phyloP scores from a whole-genome alignment of 2,329 filamentous ascomycete genomes.

The Nothophaeocryptopus gaeumannii region DNA sequence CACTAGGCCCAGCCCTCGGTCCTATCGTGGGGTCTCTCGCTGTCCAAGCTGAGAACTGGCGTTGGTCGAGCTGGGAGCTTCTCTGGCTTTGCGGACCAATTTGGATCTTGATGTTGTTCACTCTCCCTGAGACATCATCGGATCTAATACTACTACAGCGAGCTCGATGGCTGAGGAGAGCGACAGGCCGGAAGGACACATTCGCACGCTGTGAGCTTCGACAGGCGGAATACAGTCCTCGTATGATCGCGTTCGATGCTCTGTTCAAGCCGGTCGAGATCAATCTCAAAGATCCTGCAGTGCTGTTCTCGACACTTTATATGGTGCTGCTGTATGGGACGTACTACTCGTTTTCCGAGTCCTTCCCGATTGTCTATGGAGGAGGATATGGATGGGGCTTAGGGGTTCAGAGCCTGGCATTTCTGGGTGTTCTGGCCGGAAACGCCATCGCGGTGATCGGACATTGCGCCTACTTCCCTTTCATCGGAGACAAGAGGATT shows the following conservation, averaged over 20 bases:
- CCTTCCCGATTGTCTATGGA: conserved; percentile 63
- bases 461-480: conserved; percentile 5
- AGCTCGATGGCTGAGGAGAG: conserved; percentile 37
- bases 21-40: conserved; percentile 35
- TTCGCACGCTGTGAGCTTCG: conserved; percentile 4
- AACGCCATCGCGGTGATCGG: background rate
- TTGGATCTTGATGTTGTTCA: conserved; percentile 52
- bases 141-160: conserved; percentile 39
- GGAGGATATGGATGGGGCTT: conserved; percentile 59
- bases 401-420: conserved; percentile 18
- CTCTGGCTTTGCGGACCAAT: conserved; percentile 50
- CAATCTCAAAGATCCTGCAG: conserved; percentile 47
- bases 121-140: conserved; percentile 58
- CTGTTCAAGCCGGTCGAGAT: conserved; percentile 63
- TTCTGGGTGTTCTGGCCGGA: conserved; percentile 3
- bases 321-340: conserved; percentile 57
- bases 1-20: conserved; percentile 52
- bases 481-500: conserved; percentile 4
- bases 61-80: conserved; percentile 10
- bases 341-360: conserved; percentile 62
- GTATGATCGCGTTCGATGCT: conserved; percentile 40
- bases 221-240: background rate
- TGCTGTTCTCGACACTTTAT: conserved; percentile 50
- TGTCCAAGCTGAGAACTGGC: conserved; percentile 4
- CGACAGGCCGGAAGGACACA: conserved; percentile 34